Conservation (phyloP, 2,329 filamentous ascomycete species). For the Aspergillus proliferans region DNA sequence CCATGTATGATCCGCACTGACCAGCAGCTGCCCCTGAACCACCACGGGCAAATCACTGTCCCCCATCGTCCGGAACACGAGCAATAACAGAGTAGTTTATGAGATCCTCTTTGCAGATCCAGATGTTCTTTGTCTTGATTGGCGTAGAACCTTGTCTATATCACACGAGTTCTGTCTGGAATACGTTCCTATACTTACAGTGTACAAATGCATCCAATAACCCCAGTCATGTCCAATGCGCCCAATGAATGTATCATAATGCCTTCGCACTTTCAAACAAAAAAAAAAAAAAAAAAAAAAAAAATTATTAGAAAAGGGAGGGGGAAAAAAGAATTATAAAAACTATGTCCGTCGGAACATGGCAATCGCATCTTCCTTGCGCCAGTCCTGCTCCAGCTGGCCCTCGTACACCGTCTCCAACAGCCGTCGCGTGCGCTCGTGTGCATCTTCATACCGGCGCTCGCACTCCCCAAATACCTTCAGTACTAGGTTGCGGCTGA, state of each 20-base stretch:
- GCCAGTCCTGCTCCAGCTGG: conserved; percentile 43
- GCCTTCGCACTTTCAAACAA: background rate
- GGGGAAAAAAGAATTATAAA: background rate
- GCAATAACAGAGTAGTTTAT: background rate
- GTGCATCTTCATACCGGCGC: conserved; percentile 48
- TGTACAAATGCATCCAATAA: conserved; percentile 2
- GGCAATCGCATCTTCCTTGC: conserved; percentile 38
- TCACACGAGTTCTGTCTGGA: background rate
- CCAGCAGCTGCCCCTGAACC: conserved; percentile 5
- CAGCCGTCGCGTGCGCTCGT: conserved; percentile 45
- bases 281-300: conserved; percentile 6
- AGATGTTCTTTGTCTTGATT: background rate
- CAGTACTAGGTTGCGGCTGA: conserved; percentile 54
- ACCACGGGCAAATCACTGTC: background rate
- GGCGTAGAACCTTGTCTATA: too few relatives aligned
- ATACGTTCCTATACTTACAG: background rate
- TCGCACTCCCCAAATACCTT: conserved; percentile 59
- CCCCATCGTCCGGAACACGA: background rate
- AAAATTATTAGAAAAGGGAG: conserved; percentile 4
- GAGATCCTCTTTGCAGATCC: background rate
- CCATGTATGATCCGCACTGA: background rate
- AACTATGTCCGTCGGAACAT: conserved; percentile 36
- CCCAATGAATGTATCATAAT: background rate
- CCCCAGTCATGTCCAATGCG: conserved; percentile 4
- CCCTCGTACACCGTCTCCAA: conserved; percentile 42